Evolutionary conservation across 148 eudicot species (phyloP).

Genomic region (Gaultheria prostrata): DNA sequence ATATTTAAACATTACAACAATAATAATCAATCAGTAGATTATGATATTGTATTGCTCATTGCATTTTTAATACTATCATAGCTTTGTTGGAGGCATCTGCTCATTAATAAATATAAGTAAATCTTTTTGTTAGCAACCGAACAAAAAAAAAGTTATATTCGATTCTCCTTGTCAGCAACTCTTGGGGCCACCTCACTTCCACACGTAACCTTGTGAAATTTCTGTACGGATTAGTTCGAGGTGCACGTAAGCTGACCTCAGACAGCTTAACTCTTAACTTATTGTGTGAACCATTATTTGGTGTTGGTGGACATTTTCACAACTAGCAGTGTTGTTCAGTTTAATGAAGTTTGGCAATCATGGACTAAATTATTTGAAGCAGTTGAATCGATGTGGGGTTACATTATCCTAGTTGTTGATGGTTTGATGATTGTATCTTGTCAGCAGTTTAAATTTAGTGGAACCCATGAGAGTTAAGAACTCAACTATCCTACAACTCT

Average conservation of each 20-base stretch:
- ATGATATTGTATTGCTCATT: not conserved
- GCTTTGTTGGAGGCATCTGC: not conserved
- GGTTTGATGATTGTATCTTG: slow-evolving; percentile 9
- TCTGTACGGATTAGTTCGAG: too few relatives aligned
- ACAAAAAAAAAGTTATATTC: not conserved
- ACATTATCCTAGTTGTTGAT: slow-evolving; percentile 5
- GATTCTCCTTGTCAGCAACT: too few relatives aligned
- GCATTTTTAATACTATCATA: not conserved
- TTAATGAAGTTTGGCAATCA: slow-evolving; percentile 4
- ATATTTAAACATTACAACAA: not conserved
- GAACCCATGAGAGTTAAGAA: slow-evolving; percentile 20
- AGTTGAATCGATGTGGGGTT: not conserved
- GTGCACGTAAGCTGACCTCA: too few relatives aligned
- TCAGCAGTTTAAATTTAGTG: slow-evolving; percentile 10
- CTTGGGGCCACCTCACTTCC: too few relatives aligned
- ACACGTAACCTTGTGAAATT: too few relatives aligned
- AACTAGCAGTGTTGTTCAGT: not conserved
- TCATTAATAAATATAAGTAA: not conserved
- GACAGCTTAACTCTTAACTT: not conserved
- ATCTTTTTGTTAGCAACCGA: not conserved
- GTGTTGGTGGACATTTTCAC: slow-evolving; percentile 8
- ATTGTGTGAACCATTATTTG: slow-evolving; percentile 16
- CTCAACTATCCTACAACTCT: slow-evolving; percentile 14
- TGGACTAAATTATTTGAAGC: not conserved
- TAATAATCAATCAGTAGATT: not conserved